Evolutionary conservation across 164 flowering plant species (phyloP).

Genomic region (Sextonia rubra): DNA sequence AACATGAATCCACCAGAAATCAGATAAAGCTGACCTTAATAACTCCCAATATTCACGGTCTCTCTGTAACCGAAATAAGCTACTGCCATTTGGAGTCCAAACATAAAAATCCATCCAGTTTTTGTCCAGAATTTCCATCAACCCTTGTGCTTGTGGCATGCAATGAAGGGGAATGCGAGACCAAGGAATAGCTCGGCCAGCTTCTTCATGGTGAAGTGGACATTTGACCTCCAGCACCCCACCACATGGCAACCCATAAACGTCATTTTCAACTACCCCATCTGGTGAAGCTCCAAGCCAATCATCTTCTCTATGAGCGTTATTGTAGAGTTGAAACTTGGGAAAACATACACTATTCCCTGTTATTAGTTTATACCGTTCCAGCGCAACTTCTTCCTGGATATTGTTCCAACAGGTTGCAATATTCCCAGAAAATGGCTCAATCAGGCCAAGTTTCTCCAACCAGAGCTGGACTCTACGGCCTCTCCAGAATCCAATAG

Average conservation of each 20-base stretch:
- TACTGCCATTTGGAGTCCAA: constrained; percentile 67
- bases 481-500: constrained; percentile 57
- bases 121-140: constrained; percentile 62
- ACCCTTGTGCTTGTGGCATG: constrained; percentile 74
- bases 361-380: constrained; percentile 51
- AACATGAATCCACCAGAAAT: constrained; percentile 76
- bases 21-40: constrained; percentile 44
- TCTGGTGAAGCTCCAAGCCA: constrained; percentile 79
- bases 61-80: constrained; percentile 51
- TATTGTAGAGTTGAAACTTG: constrained; percentile 40
- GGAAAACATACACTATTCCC: constrained; percentile 39
- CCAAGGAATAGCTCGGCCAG: constrained; percentile 47
- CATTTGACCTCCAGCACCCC: constrained; percentile 70
- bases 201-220: constrained; percentile 46
- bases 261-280: constrained; percentile 34
- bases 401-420: constrained; percentile 59
- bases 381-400: constrained; percentile 60
- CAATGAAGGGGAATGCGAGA: constrained; percentile 42
- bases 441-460: constrained; percentile 55
- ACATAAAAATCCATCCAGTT: constrained; percentile 77
- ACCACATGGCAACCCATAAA: constrained; percentile 34
- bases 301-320: constrained; percentile 28
- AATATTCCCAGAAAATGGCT: constrained; percentile 47
- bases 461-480: constrained; percentile 62
- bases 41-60: constrained; percentile 47